Conservation (phyloP, 1,139 yeast species). For the Taphrina deformans region DNA sequence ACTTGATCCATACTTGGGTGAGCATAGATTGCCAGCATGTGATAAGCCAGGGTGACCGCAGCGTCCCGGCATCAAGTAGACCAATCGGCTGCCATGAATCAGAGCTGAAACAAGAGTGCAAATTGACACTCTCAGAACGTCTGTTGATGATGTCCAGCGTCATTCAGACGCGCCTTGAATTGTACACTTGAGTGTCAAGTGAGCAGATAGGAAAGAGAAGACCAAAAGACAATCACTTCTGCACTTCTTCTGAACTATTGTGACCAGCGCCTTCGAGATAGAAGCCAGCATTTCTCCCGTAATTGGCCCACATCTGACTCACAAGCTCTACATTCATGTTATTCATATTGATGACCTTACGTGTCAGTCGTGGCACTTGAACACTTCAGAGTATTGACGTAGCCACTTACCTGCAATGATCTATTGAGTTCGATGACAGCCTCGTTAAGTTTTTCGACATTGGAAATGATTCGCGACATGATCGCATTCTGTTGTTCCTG, state of each 20-base stretch:
- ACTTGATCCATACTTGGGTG: not conserved
- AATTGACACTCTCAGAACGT: no score
- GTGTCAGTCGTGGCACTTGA: no score
- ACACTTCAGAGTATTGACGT: no score
- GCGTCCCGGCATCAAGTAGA: not conserved
- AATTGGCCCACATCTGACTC: constrained; percentile 80
- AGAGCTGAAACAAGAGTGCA: no score
- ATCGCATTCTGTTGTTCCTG: constrained; percentile 81
- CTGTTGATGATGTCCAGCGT: no score
- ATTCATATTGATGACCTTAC: constrained; percentile 60
- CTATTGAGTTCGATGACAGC: constrained; percentile 66
- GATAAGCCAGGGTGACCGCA: not conserved
- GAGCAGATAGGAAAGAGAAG: no score
- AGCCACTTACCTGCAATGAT: constrained; percentile 51
- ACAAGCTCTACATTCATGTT: constrained; percentile 72
- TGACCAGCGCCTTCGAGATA: constrained; percentile 67
- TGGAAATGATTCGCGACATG: constrained; percentile 71
- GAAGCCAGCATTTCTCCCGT: constrained; percentile 68
- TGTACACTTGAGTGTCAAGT: no score
- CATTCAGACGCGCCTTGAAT: no score
- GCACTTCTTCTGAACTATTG: not conserved
- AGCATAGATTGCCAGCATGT: not conserved
- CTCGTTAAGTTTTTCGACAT: constrained; percentile 72
- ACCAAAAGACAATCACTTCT: not conserved
- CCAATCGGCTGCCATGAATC: no score